Conservation (phyloP, 2,329 filamentous ascomycete genomes). For the Phialophora tarda region DNA sequence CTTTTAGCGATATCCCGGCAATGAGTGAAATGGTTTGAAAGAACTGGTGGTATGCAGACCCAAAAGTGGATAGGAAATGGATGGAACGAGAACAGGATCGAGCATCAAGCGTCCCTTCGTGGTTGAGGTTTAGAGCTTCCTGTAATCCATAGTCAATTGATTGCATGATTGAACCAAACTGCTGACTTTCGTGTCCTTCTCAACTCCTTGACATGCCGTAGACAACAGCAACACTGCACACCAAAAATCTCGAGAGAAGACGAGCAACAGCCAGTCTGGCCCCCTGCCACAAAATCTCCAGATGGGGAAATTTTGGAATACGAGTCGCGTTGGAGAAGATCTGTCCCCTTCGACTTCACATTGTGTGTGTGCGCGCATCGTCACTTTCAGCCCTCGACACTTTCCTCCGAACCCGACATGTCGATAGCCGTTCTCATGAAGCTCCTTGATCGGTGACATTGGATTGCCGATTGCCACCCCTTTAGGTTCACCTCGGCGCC, state of each 20-base stretch:
- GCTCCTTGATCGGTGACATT: neutral
- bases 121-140: constrained; percentile 20
- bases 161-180: constrained; percentile 18
- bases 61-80: constrained; percentile 21
- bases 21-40: constrained; percentile 35
- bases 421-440: neutral
- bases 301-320: neutral
- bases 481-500: neutral
- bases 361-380: neutral
- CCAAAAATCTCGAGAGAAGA: neutral
- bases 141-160: constrained; percentile 19
- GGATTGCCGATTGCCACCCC: neutral
- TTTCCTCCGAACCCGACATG: neutral
- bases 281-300: neutral
- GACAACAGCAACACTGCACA: neutral
- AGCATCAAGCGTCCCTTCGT: constrained; percentile 20
- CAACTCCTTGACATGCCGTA: neutral
- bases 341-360: neutral
- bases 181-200: neutral
- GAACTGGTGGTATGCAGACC: constrained; percentile 20
- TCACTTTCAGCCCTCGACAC: neutral
- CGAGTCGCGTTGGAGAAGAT: neutral
- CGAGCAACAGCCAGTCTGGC: neutral
- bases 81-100: constrained; percentile 17
- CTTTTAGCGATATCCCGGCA: constrained; percentile 37